phyloP scores from a whole-genome alignment of 192 early-diverging fungal species.

The Chytriomyces sp. region DNA sequence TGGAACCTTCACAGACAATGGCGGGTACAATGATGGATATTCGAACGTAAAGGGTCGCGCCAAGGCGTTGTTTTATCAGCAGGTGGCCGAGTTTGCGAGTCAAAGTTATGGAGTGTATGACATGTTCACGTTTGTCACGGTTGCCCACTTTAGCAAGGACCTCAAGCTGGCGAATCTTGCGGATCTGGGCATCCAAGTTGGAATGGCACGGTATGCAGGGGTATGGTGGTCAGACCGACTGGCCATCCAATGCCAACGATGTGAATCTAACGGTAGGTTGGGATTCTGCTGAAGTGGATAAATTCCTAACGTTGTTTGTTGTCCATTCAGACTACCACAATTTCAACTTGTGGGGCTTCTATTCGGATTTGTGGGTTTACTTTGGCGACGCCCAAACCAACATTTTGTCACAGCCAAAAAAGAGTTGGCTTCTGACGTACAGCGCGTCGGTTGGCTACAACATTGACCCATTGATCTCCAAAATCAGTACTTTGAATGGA shows the following conservation, averaged over 20 bases:
- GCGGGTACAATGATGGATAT: background rate
- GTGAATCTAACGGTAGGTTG: background rate
- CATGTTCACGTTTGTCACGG: background rate
- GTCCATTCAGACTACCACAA: no score
- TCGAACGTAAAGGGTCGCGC: background rate
- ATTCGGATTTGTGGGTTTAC: no score
- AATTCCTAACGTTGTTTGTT: no score
- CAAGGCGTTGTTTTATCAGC: background rate
- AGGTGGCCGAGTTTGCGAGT: slow-evolving; percentile 2
- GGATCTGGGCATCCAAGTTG: background rate
- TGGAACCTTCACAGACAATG: background rate
- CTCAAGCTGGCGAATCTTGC: background rate
- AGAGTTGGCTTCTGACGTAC: no score
- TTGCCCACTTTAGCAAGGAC: background rate
- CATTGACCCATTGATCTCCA: no score
- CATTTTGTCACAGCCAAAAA: no score
- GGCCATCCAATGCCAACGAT: background rate
- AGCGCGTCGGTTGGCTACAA: no score
- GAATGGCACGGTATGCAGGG: background rate
- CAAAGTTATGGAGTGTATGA: background rate
- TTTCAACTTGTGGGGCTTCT: no score
- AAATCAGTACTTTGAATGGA: no score
- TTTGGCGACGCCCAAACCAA: no score
- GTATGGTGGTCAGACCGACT: slow-evolving; percentile 4
- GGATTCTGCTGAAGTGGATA: no score